Evolutionary conservation across 139 green algal genomes (phyloP), one percentile per base, ranked within the genome.

Genomic region (Astrephomene gubernaculifera): DNA sequence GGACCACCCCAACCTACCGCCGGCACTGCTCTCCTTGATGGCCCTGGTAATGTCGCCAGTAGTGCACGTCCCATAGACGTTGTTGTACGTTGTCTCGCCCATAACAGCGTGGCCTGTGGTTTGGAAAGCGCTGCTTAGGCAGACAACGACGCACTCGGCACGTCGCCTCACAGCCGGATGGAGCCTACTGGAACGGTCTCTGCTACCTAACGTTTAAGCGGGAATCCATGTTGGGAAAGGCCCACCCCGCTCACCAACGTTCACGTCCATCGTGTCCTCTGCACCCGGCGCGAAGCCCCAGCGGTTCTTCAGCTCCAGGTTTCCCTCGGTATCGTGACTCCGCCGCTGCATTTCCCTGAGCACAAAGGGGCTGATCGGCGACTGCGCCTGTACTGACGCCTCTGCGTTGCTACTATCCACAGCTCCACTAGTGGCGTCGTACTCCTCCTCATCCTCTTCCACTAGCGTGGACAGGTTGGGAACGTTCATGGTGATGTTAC

Each of bases 251-350:
- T 79, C 61, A 92, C 88, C 78, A 54, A 84, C 86, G 52, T 65
- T 83, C n/a, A 85, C 78, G 35, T 91, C 87, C 31, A 91, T 53
- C 33, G 87, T 92, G 64, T 92, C 91, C 0, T 95, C 94, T 1
- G 83, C 86, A 0, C 94, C 94, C 14, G 94, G 94, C 4, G 91
- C 90, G 88, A 97, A 96, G 72, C 95, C 95, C 95, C 95, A 98
- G 70, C 95, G 95, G 78, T 88, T 90, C 31, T 89, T 83, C 83
- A 94, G n/a, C 2, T 81, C 72, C 7, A 49, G 35, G 0, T 70
- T 53, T 83, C 31, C 3, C 8, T 49, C 41, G 3, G 5, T 31
- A 22, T 19, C 10, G 35, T 35, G 2, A 25, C 76, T n/a, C n/a
- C n/a, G n/a, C n/a, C n/a, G 72, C 78, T 45, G 60, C 79, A 89